Evolutionary conservation across 2,329 filamentous ascomycete species (phyloP).

Genomic region (Helotiales sp.): DNA sequence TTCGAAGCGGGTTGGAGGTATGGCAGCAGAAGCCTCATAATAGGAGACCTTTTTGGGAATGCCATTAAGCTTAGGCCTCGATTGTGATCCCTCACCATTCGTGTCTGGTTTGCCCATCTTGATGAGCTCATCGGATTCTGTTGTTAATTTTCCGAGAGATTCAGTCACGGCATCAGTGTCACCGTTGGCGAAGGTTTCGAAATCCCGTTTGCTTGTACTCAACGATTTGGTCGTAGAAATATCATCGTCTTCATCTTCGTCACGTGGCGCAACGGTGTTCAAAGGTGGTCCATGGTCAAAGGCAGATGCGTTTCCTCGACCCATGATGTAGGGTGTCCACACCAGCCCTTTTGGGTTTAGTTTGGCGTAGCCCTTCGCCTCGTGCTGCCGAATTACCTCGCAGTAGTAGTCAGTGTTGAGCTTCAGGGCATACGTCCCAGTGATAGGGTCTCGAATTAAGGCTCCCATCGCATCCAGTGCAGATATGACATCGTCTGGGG

Average conservation of each 20-base stretch:
- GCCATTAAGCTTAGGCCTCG: constrained; percentile 34
- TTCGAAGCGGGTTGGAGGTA: constrained; percentile 75
- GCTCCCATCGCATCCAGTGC: constrained; percentile 89
- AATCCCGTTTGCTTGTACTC: constrained; percentile 34
- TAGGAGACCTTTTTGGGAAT: constrained; percentile 36
- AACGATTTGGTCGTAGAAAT: constrained; percentile 24
- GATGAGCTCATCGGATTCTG: constrained; percentile 31
- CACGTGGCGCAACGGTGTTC: constrained; percentile 85
- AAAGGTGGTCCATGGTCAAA: constrained; percentile 83
- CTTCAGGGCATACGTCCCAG: constrained; percentile 86
- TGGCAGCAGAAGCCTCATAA: constrained; percentile 46
- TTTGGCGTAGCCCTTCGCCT: constrained; percentile 84
- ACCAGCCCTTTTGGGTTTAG: constrained; percentile 80
- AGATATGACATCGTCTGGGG: constrained; percentile 93
- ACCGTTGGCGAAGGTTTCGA: constrained; percentile 34
- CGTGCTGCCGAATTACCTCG: constrained; percentile 87
- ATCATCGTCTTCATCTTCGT: constrained; percentile 34
- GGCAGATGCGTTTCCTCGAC: constrained; percentile 78
- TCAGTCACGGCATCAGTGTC: constrained; percentile 36
- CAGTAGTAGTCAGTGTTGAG: constrained; percentile 85
- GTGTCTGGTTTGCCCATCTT: constrained; percentile 27
- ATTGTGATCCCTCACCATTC: constrained; percentile 27
- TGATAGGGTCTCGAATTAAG: constrained; percentile 86
- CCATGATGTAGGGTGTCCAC: constrained; percentile 98
- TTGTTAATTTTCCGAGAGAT: constrained; percentile 40